phyloP scores from a whole-genome alignment of 169 alveolate species.

The Theileria sp. region DNA sequence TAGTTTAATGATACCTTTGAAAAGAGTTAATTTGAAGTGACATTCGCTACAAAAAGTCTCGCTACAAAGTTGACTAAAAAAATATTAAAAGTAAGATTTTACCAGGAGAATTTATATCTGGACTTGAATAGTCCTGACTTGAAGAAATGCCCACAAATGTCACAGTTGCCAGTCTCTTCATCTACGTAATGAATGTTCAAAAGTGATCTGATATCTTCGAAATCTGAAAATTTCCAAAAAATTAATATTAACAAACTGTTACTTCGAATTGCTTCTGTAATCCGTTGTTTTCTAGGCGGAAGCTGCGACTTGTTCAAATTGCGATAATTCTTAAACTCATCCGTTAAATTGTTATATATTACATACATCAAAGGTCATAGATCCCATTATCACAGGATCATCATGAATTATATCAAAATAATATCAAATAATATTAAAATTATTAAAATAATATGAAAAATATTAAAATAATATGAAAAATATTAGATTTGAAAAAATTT shows the following conservation, averaged over 20 bases:
- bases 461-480: not conserved
- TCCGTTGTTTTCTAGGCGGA: constrained; percentile 58
- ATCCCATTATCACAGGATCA: no score
- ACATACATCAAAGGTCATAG: constrained; percentile 17
- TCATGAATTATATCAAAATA: no score
- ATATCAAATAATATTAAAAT: no score
- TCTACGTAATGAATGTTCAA: constrained; percentile 25
- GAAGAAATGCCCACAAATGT: constrained; percentile 37
- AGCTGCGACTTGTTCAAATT: constrained; percentile 33
- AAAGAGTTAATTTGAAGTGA: constrained; percentile 6
- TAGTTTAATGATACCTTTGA: not conserved
- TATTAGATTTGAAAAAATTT: not conserved
- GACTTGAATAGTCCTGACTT: constrained; percentile 11
- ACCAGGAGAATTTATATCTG: constrained; percentile 43
- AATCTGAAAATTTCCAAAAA: constrained; percentile 17
- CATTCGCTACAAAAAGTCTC: constrained; percentile 55
- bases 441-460: not conserved
- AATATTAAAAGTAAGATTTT: not conserved
- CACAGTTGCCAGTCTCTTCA: constrained; percentile 35
- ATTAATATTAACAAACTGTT: constrained; percentile 25
- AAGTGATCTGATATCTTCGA: constrained; percentile 49
- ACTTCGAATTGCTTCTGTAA: constrained; percentile 38
- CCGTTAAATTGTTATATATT: constrained; percentile 53
- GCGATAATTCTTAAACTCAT: constrained; percentile 42
- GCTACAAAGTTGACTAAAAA: constrained; percentile 54